Base-by-base conservation (phyloP, 2,329 filamentous ascomycete species). In the Neospermospora avenae region DNA sequence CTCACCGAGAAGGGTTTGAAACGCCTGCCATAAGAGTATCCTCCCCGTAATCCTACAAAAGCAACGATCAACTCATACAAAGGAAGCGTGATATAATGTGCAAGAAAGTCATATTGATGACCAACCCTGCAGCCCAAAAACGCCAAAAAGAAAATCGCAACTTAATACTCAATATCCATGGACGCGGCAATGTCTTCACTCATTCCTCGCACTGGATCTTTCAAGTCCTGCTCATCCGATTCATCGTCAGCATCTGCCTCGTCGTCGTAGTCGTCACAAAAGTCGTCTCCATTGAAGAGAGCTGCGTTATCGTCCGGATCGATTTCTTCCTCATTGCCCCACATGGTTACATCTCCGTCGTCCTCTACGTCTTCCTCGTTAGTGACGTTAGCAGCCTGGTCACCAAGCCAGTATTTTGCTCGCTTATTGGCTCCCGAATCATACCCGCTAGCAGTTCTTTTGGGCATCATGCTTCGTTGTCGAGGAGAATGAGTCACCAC, bases 351-450 rank as follows among this genome's bases (percentile, higher is more conserved):
- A 35, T 77, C 73, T 52, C 79, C 75, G 37, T 81, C 78, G 34
- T 65, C 49, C 59, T 71, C 69, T 61, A 53, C 64, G 48, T 76
- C 77, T 55, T 76, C 72, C 44, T 76, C 76, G 45, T 74, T 74
- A 54, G 76, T 73, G 31, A 74, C 71, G 55, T 76, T 70, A 39
- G 75, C 75, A 3, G 80, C 78, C 41, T 77, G 81, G 63, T 91
- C 86, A 44, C 92, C 91, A 3, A 97, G 82, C 93, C 93, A 97
- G 75, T 91, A 97, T 63, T 83, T 84, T 14, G 91, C 91, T 49
- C 93, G 87, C 78, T 97, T 97, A 69, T 84, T 84, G 7, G 87
- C 87, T 37, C 86, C 85, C 3, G 76, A 69, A 63, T 80, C 77
- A 60, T 71, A 65, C 11, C 66, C 70, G 45, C 63, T 68, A 25